Conservation (phyloP, 805 yeast species). For the Monosporozyma servazzii region DNA sequence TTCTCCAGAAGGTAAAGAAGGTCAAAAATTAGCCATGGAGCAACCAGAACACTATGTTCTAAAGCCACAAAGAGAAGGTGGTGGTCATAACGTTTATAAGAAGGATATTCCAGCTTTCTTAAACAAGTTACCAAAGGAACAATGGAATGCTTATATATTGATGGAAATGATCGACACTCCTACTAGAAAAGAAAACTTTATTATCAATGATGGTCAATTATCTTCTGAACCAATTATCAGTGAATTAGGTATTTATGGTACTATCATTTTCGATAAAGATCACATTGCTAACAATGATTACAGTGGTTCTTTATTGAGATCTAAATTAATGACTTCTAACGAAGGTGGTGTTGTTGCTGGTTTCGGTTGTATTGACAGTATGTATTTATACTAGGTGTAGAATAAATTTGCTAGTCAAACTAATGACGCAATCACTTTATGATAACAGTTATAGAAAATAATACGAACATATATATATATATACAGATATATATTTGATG, state of each 20-base stretch:
- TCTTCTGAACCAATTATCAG: conserved; percentile 70
- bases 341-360: conserved; percentile 99
- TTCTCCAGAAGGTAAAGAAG: conserved; percentile 49
- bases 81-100: conserved; percentile 90
- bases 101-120: conserved; percentile 74
- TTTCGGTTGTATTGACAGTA: conserved; percentile 89
- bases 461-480: background rate
- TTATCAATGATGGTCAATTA: conserved; percentile 57
- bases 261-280: conserved; percentile 61
- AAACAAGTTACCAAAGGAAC: conserved; percentile 45
- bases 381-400: conserved; percentile 25
- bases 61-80: conserved; percentile 98
- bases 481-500: background rate
- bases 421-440: background rate
- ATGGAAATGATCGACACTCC: conserved; percentile 85
- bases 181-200: conserved; percentile 55
- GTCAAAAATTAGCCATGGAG: conserved; percentile 58
- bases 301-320: conserved; percentile 81
- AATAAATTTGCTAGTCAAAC: background rate
- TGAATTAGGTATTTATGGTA: conserved; percentile 88
- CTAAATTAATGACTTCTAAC: conserved; percentile 76
- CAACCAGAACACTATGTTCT: conserved; percentile 67
- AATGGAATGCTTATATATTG: conserved; percentile 85
- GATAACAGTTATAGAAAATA: background rate
- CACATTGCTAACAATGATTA: conserved; percentile 53